Percentiles rank a stretch among this genome's conserved stretches.
phyloP scores from a whole-genome alignment of 2,329 filamentous ascomycete species.

The Aspergillus sp. region DNA sequence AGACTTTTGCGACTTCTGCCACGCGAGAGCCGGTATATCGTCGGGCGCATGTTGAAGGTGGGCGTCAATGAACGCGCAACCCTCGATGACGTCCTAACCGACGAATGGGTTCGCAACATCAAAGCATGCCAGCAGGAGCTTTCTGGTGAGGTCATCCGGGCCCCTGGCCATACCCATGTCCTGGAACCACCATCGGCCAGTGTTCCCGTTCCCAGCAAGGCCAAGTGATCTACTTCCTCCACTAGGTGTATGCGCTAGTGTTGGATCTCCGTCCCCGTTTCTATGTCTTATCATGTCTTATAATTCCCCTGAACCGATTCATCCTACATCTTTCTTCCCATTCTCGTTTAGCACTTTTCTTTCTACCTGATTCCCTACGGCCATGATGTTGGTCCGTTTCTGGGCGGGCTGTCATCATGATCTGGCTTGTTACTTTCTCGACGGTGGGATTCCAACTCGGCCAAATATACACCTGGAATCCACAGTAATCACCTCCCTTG shows the following conservation, averaged over 20 bases:
- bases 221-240: constrained; percentile 28
- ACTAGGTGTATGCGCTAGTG: constrained; percentile 12
- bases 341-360: constrained; percentile 8
- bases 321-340: constrained; percentile 6
- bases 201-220: constrained; percentile 40
- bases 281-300: constrained; percentile 12
- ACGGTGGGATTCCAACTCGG: constrained; percentile 12
- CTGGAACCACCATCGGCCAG: constrained; percentile 65
- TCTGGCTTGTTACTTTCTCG: constrained; percentile 11
- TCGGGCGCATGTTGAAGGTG: constrained; percentile 88
- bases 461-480: constrained; percentile 12
- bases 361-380: constrained; percentile 12
- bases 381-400: constrained; percentile 1
- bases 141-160: constrained; percentile 70
- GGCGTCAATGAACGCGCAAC: constrained; percentile 80
- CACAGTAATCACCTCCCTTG: constrained; percentile 8
- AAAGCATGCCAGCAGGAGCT: constrained; percentile 80
- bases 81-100: constrained; percentile 81
- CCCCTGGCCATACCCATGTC: constrained; percentile 78
- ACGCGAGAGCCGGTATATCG: constrained; percentile 84
- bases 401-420: constrained; percentile 6
- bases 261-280: constrained; percentile 10
- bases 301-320: constrained; percentile 10
- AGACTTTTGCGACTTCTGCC: constrained; percentile 83
- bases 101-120: constrained; percentile 86